Base-by-base conservation (phyloP, 176 grass and related monocot genomes). In the Alloteropsis semialata region DNA sequence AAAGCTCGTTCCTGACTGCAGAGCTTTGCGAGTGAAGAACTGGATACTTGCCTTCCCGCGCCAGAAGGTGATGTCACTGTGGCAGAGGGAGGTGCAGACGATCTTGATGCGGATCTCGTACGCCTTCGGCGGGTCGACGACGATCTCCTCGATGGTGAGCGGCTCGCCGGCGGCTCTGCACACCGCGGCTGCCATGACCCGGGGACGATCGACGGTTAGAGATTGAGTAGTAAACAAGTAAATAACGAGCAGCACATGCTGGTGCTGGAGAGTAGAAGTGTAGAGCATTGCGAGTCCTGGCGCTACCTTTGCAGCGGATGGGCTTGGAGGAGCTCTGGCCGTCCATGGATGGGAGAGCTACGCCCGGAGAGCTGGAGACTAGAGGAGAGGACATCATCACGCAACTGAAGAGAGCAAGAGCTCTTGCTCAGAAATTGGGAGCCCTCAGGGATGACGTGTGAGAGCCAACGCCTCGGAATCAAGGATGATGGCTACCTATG, bases 141-240 rank as follows among this genome's bases (percentile, higher is more conserved):
- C 69, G 77, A 97, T 85, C 27, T 94, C 92, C 90, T 97, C 95
- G 41, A 97, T 32, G 39, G 15, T 41, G 19, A 97, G 84, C 48
- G 95, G 88, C 87, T 74, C 83, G 3, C 95, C 88, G 14, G 36
- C 75, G 25, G 84, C 84, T 62, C 95, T 69, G 29, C 92, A 85
- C 68, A 97, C 92, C 1, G 95, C 95, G 57, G 92, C 92, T 92
- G 79, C 63, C n/a, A n/a, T n/a, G n/a, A n/a, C n/a, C n/a, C n/a
- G n/a, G n/a, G n/a, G n/a, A n/a, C n/a, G n/a, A n/a, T n/a, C n/a
- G n/a, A n/a, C n/a, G n/a, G n/a, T n/a, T n/a, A 24, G 41, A 78
- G 19, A 78, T 73, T 32, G 14, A 76, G 3, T 28, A 64, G 42
- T 33, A 32, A 48, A 63, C 3, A 50, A 56, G 22, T 6, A 3